phyloP scores from a whole-genome alignment of 2,329 filamentous ascomycete genomes.

The Albophoma yamanashiensis region DNA sequence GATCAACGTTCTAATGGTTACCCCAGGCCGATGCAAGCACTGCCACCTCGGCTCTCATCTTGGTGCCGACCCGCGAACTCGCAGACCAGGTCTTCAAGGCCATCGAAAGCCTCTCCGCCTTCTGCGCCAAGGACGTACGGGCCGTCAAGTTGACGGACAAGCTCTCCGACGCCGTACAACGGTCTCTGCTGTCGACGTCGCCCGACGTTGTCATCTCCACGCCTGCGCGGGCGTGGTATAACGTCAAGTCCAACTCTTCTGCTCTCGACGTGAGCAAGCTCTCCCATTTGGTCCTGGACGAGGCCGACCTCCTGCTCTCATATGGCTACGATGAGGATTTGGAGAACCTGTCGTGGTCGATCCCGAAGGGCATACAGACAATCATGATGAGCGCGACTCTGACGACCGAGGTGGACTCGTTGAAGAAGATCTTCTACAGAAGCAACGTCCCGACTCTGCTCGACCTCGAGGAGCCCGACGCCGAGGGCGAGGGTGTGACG shows the following conservation, averaged over 20 bases:
- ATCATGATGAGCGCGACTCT: slow-evolving; percentile 91
- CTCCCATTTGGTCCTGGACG: slow-evolving; percentile 76
- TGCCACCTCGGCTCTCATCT: slow-evolving; percentile 66
- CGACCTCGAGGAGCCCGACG: slow-evolving; percentile 73
- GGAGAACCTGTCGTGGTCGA: slow-evolving; percentile 61
- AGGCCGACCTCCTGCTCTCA: slow-evolving; percentile 85
- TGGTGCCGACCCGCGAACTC: slow-evolving; percentile 90
- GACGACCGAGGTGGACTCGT: slow-evolving; percentile 72
- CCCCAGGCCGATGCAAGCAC: slow-evolving; percentile 37
- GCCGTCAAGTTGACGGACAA: slow-evolving; percentile 84
- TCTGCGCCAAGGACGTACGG: slow-evolving; percentile 75
- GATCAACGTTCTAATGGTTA: slow-evolving; percentile 1
- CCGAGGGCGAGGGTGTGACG: slow-evolving; percentile 63
- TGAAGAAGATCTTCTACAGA: slow-evolving; percentile 78
- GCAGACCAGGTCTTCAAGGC: slow-evolving; percentile 81
- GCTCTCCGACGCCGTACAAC: slow-evolving; percentile 78
- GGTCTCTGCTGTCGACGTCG: slow-evolving; percentile 71
- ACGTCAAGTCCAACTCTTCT: slow-evolving; percentile 54
- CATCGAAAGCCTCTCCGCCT: slow-evolving; percentile 65
- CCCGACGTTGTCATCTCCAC: slow-evolving; percentile 90
- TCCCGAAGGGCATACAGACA: slow-evolving; percentile 81
- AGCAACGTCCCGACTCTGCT: slow-evolving; percentile 57
- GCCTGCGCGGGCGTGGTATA: slow-evolving; percentile 70
- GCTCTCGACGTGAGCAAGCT: slow-evolving; percentile 62
- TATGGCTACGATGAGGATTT: slow-evolving; percentile 93